These are phyloP conservation scores for Triglochin maritima DNA, from an alignment of 106 monocot species.

Conservation along the genomic window DNA sequence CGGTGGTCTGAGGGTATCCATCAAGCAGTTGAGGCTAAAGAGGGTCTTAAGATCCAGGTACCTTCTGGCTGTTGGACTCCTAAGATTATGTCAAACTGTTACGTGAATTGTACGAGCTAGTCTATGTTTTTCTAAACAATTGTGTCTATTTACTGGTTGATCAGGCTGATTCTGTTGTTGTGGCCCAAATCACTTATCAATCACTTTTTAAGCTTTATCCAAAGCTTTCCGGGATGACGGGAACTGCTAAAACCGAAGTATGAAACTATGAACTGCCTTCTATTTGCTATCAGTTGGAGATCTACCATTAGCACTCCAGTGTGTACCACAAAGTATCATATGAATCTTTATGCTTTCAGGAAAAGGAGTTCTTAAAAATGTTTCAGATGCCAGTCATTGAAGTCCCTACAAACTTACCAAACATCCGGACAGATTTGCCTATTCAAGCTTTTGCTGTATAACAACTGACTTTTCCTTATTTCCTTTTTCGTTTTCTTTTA, in stretches of 20 bases:
- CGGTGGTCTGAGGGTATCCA: slow-evolving; percentile 99
- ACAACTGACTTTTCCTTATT: slow-evolving; percentile 12
- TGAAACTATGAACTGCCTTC: background rate
- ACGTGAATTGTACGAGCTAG: background rate
- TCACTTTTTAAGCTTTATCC: slow-evolving; percentile 98
- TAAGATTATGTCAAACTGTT: background rate
- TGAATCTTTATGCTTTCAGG: slow-evolving; percentile 35
- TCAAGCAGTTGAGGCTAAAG: slow-evolving; percentile 99
- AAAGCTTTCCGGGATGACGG: slow-evolving; percentile 99
- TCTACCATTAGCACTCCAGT: no score
- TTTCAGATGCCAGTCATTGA: slow-evolving; percentile 95
- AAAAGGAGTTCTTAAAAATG: slow-evolving; percentile 99
- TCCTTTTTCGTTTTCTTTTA: background rate
- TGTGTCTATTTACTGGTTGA: background rate
- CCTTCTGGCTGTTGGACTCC: background rate
- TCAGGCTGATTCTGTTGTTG: slow-evolving; percentile 95
- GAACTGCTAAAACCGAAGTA: slow-evolving; percentile 99
- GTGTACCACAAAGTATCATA: background rate
- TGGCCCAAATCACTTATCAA: slow-evolving; percentile 97
- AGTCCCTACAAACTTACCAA: slow-evolving; percentile 95
- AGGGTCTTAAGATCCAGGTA: slow-evolving; percentile 92
- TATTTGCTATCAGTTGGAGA: no score
- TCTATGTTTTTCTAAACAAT: background rate
- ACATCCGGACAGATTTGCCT: slow-evolving; percentile 76
- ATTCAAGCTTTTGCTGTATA: slow-evolving; percentile 99